Conservation (phyloP, 257 asterid genomes). For the Scutellaria barbata region DNA sequence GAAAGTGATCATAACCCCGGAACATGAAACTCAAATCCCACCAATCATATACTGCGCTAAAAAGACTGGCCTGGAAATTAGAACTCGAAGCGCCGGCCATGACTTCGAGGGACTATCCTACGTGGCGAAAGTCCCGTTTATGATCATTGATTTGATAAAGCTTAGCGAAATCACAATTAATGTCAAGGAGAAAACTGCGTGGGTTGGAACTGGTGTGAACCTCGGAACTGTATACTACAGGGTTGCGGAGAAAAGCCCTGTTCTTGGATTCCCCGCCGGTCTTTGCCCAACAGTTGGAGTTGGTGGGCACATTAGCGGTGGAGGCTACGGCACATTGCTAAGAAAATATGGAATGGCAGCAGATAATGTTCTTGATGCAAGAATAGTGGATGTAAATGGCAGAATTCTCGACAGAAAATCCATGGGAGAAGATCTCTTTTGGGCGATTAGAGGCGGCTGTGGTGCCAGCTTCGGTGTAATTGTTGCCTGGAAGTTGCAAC, state of each 20-base stretch:
- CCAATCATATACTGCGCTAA: conserved; percentile 31
- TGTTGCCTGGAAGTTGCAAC: conserved; percentile 28
- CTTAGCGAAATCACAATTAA: conserved; percentile 20
- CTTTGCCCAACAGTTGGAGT: conserved; percentile 34
- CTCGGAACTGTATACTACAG: conserved; percentile 30
- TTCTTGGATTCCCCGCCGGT: conserved; percentile 22
- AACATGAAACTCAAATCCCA: conserved; percentile 33
- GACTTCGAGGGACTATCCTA: conserved; percentile 42
- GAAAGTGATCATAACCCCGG: conserved; percentile 24
- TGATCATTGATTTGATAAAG: conserved; percentile 36
- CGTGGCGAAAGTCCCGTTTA: conserved; percentile 29
- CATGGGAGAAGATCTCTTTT: conserved; percentile 35
- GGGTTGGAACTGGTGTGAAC: conserved; percentile 36
- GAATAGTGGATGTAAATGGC: conserved; percentile 33
- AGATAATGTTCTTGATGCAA: conserved; percentile 36
- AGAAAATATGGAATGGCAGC: conserved; percentile 36
- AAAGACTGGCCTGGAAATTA: conserved; percentile 14
- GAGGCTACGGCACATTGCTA: conserved; percentile 33
- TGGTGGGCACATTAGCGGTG: conserved; percentile 39
- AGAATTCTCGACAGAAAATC: conserved; percentile 25
- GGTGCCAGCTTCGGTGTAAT: conserved; percentile 42
- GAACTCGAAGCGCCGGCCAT: conserved; percentile 43
- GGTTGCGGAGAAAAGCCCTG: conserved; percentile 16
- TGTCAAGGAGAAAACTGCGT: conserved; percentile 25
- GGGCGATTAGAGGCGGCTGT: conserved; percentile 39